Conservation (phyloP, 257 asterid genomes). For the Leptodermis oblonga region DNA sequence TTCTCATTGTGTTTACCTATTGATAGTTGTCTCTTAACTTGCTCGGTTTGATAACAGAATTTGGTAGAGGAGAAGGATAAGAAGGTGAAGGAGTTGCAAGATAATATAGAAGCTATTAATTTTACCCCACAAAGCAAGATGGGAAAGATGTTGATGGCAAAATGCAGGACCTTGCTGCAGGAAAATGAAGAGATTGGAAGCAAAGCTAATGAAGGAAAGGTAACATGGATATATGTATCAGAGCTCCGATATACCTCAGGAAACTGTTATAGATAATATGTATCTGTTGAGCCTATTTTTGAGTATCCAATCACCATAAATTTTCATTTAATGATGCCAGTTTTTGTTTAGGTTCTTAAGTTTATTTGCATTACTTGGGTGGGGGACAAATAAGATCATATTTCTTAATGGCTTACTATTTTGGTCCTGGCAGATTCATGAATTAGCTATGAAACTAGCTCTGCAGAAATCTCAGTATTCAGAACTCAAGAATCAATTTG, state of each 20-base stretch:
- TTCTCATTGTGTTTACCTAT: constrained; percentile 5
- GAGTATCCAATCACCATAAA: background rate
- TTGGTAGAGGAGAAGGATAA: constrained; percentile 98
- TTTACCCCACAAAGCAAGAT: constrained; percentile 96
- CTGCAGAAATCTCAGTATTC: constrained; percentile 75
- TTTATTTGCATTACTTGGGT: background rate
- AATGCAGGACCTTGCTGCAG: constrained; percentile 88
- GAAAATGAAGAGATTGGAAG: constrained; percentile 98
- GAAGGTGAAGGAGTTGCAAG: constrained; percentile 88
- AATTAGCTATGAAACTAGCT: constrained; percentile 77
- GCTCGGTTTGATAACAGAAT: constrained; percentile 42
- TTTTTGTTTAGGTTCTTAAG: background rate
- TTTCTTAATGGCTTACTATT: background rate
- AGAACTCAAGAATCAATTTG: constrained; percentile 72
- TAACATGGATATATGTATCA: constrained; percentile 15
- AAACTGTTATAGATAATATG: background rate
- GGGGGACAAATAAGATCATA: background rate
- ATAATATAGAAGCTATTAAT: constrained; percentile 82
- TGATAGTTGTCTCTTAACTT: constrained; percentile 9
- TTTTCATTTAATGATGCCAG: background rate
- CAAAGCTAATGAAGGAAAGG: constrained; percentile 99
- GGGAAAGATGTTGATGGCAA: constrained; percentile 97
- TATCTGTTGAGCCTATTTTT: background rate
- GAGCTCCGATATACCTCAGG: background rate
- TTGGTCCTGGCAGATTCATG: constrained; percentile 61